A percentile compares a stretch with the other conserved stretches of the same genome.
phyloP scores from a whole-genome alignment of 2,329 filamentous ascomycete genomes.

The Colletotrichum salicis region DNA sequence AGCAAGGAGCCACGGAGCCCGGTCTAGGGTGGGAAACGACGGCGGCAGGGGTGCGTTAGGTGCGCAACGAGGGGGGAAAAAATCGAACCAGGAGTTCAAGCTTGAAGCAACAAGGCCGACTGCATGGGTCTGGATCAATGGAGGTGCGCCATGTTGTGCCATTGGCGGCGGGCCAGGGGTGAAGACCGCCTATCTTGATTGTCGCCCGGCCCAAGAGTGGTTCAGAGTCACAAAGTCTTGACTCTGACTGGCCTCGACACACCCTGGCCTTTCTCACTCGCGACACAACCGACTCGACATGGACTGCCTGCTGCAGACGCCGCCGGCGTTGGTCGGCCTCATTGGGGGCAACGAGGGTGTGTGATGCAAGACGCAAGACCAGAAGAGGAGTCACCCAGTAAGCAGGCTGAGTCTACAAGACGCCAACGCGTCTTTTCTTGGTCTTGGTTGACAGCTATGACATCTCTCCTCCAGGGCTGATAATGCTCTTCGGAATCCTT shows the following conservation, averaged over 20 bases:
- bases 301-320: background rate
- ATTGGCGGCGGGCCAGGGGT: slow-evolving; percentile 33
- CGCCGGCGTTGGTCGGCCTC: slow-evolving; percentile 15
- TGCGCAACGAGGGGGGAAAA: slow-evolving; percentile 22
- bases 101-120: slow-evolving; percentile 32
- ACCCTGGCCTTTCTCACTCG: background rate
- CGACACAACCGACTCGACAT: background rate
- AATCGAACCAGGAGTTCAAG: slow-evolving; percentile 22
- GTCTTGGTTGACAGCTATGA: slow-evolving; percentile 17
- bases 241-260: slow-evolving; percentile 23
- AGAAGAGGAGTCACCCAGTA: slow-evolving; percentile 1
- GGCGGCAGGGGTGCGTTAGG: slow-evolving; percentile 24
- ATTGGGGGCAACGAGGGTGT: slow-evolving; percentile 23
- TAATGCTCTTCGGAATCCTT: slow-evolving; percentile 11
- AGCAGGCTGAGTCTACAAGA: slow-evolving; percentile 18
- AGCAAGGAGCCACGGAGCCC: slow-evolving; percentile 8
- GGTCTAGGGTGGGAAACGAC: slow-evolving; percentile 31
- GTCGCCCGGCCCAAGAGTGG: slow-evolving; percentile 24
- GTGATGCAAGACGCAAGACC: slow-evolving; percentile 21
- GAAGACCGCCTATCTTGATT: slow-evolving; percentile 25
- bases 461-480: slow-evolving; percentile 21
- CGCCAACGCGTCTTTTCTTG: slow-evolving; percentile 12
- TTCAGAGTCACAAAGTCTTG: background rate
- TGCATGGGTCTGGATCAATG: slow-evolving; percentile 32
- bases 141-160: slow-evolving; percentile 36